These are phyloP conservation scores for Eustoma russellianum DNA, from an alignment of 257 asterid genomes.

Conservation along the genomic window DNA sequence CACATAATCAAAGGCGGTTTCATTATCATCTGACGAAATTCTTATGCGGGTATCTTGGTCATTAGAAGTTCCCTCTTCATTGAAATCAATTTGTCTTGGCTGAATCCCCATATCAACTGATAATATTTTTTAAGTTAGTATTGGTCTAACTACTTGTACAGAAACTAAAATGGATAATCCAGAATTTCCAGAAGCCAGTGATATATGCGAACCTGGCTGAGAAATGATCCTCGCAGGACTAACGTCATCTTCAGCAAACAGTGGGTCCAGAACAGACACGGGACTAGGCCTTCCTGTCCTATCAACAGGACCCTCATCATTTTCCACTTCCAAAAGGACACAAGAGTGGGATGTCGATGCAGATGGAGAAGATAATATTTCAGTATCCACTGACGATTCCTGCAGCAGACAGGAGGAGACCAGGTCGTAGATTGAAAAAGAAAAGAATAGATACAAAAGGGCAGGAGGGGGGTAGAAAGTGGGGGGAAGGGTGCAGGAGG, in stretches of 20 bases:
- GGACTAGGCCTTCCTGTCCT: constrained; percentile 82
- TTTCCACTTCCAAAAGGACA: constrained; percentile 31
- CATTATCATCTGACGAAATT: constrained; percentile 64
- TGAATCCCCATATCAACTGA: constrained; percentile 57
- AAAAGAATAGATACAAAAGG: not conserved
- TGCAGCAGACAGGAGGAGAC: constrained; percentile 6
- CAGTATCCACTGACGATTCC: constrained; percentile 27
- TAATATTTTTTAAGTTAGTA: constrained; percentile 5
- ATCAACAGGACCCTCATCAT: constrained; percentile 28
- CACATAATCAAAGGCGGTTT: constrained; percentile 96
- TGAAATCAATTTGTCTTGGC: constrained; percentile 65
- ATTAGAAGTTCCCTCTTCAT: constrained; percentile 33
- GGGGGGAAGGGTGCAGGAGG: not conserved
- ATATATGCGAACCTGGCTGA: constrained; percentile 46
- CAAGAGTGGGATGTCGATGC: constrained; percentile 33
- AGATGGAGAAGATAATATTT: constrained; percentile 28
- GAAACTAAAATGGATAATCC: constrained; percentile 1
- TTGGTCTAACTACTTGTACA: too few relatives aligned
- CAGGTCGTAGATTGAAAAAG: not conserved
- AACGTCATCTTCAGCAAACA: constrained; percentile 60
- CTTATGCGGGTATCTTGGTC: constrained; percentile 46
- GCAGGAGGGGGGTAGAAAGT: not conserved
- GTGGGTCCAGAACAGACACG: constrained; percentile 78
- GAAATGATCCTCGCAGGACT: constrained; percentile 66
- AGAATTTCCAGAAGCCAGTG: constrained; percentile 4